Conservation (phyloP, 1,284 basidiomycete species). For the Ceratobasidium sp. region DNA sequence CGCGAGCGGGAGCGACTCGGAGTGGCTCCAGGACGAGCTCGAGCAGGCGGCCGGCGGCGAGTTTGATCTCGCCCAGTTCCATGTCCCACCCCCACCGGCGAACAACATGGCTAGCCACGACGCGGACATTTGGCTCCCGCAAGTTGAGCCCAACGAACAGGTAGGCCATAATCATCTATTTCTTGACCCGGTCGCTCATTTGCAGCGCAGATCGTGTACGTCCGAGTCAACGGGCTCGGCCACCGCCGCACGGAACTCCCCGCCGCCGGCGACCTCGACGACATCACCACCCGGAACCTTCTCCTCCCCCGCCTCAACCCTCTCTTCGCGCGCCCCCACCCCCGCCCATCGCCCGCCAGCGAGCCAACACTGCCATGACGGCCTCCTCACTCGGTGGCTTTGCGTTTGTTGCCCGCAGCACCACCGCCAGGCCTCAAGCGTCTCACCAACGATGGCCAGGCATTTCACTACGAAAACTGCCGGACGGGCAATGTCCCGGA, state of each 20-base stretch:
- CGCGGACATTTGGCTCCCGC: constrained; percentile 84
- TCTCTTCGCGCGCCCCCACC: constrained; percentile 29
- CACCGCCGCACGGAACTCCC: constrained; percentile 85
- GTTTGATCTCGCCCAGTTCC: constrained; percentile 48
- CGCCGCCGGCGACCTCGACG: constrained; percentile 76
- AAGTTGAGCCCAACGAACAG: constrained; percentile 78
- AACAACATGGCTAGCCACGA: constrained; percentile 53
- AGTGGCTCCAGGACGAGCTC: constrained; percentile 65
- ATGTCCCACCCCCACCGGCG: constrained; percentile 43
- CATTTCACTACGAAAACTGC: constrained; percentile 84
- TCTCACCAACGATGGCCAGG: constrained; percentile 85
- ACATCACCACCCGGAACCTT: constrained; percentile 31
- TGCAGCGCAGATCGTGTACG: constrained; percentile 83
- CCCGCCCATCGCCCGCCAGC: constrained; percentile 49
- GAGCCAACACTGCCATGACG: constrained; percentile 40
- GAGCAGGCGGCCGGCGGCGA: constrained; percentile 50
- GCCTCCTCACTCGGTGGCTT: constrained; percentile 50
- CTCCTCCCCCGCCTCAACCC: constrained; percentile 29
- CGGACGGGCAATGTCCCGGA: constrained; percentile 73
- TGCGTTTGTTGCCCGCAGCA: constrained; percentile 60
- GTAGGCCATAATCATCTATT: constrained; percentile 57
- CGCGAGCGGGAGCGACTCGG: constrained; percentile 46
- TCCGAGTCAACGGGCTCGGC: constrained; percentile 91
- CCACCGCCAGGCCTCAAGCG: constrained; percentile 79
- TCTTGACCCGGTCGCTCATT: background rate